Percentiles rank a stretch among this genome's conserved stretches.
Conservation (phyloP, 2,329 filamentous ascomycete genomes). For the Colletotrichum plurivorum region DNA sequence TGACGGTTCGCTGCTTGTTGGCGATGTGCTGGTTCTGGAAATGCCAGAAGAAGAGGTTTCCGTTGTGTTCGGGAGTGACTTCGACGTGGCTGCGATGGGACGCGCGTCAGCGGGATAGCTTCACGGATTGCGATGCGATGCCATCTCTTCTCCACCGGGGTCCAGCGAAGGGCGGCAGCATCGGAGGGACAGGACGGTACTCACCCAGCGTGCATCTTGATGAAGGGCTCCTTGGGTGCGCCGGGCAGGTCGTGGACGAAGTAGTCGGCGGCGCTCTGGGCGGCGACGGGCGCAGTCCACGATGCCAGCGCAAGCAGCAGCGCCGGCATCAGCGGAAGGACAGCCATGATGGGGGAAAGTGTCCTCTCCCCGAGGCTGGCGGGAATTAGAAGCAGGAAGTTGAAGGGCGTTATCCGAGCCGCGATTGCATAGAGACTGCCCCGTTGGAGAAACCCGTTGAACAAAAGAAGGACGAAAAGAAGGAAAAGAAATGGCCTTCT, state of each 20-base stretch:
- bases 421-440: constrained; percentile 28
- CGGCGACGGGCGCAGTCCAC: constrained; percentile 54
- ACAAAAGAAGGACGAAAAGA: not conserved
- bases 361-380: constrained; percentile 39
- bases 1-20: constrained; percentile 88
- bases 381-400: constrained; percentile 20
- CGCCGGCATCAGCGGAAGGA: constrained; percentile 43
- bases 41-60: constrained; percentile 99
- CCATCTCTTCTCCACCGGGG: not conserved
- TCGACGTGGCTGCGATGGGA: constrained; percentile 83
- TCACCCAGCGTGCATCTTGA: constrained; percentile 99
- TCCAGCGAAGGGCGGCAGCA: not conserved
- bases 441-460: not conserved
- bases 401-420: constrained; percentile 9
- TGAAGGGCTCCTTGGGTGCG: constrained; percentile 78
- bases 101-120: constrained; percentile 44
- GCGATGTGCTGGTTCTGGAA: constrained; percentile 97
- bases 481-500: not conserved
- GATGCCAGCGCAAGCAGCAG: constrained; percentile 57
- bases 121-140: not conserved
- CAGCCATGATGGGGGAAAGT: constrained; percentile 39
- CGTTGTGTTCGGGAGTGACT: constrained; percentile 85
- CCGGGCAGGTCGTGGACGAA: constrained; percentile 90
- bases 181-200: constrained; percentile 49
- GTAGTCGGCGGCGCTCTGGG: constrained; percentile 77